Evolutionary conservation across 1,139 yeast genomes (phyloP).

Genomic region (Debaryomyces udenii): DNA sequence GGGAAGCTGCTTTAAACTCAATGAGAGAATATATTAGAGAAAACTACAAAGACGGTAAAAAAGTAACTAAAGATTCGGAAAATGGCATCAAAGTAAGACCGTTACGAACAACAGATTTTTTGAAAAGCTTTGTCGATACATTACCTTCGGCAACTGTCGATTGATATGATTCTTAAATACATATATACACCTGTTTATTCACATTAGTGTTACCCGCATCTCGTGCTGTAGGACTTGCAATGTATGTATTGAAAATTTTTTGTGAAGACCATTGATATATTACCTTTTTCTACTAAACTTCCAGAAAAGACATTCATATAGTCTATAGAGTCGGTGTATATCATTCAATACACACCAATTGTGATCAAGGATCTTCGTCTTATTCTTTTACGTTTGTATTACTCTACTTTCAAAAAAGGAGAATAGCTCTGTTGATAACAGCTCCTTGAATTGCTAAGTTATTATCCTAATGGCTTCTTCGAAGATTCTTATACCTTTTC

Average conservation of each 20-base stretch:
- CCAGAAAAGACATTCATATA: slow-evolving; percentile 1
- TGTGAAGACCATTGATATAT: neutral
- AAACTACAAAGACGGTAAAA: slow-evolving; percentile 49
- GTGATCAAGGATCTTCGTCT: too few species aligned
- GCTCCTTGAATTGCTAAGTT: too few species aligned
- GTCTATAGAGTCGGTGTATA: slow-evolving; percentile 8
- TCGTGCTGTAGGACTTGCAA: neutral
- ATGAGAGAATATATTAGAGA: slow-evolving; percentile 79
- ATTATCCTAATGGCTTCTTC: slow-evolving; percentile 53
- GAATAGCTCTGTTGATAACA: too few species aligned
- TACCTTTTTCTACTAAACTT: neutral
- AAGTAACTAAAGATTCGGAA: slow-evolving; percentile 25
- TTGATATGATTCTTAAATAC: slow-evolving; percentile 17
- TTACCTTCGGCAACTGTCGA: slow-evolving; percentile 39
- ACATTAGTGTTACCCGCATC: slow-evolving; percentile 10
- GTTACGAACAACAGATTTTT: slow-evolving; percentile 49
- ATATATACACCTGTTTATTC: slow-evolving; percentile 7
- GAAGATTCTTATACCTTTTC: slow-evolving; percentile 61
- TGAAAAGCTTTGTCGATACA: slow-evolving; percentile 35
- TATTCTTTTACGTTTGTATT: too few species aligned
- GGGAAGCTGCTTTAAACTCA: slow-evolving; percentile 91
- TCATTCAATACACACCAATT: slow-evolving; percentile 6
- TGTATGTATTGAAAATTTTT: slow-evolving; percentile 1
- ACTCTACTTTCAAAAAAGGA: too few species aligned
- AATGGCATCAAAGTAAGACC: slow-evolving; percentile 44